Conservation (phyloP, 192 early-diverging fungal species). For the Lunasporangiospora selenospora region DNA sequence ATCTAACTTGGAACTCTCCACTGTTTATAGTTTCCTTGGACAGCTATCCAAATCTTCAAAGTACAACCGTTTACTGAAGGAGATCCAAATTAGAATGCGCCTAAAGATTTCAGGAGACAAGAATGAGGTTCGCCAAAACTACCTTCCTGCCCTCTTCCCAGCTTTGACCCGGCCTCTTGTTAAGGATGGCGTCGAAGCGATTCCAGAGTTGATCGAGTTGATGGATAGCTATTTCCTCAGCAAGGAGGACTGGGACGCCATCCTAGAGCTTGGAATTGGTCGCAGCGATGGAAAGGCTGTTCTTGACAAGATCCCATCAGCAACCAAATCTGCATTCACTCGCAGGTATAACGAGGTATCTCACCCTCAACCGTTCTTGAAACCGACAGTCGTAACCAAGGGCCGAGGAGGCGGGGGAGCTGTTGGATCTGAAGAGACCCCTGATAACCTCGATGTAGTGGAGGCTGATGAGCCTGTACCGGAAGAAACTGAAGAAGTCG, state of each 20-base stretch:
- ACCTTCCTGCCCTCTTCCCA: constrained; percentile 77
- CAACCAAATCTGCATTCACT: constrained; percentile 83
- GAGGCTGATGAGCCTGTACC: constrained; percentile 47
- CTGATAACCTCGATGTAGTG: constrained; percentile 67
- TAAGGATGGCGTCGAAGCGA: constrained; percentile 57
- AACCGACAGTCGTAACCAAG: constrained; percentile 27
- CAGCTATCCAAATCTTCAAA: constrained; percentile 86
- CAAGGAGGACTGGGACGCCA: constrained; percentile 86
- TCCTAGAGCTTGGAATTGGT: constrained; percentile 81
- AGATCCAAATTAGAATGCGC: constrained; percentile 90
- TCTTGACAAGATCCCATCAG: constrained; percentile 60
- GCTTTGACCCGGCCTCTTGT: constrained; percentile 62
- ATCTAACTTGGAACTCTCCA: constrained; percentile 18
- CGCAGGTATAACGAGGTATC: constrained; percentile 60
- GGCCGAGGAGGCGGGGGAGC: constrained; percentile 17
- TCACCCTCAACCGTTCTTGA: constrained; percentile 70
- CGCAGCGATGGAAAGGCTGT: constrained; percentile 53
- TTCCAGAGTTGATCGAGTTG: constrained; percentile 73
- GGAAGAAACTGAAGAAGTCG: constrained; percentile 60
- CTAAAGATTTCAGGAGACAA: constrained; percentile 83
- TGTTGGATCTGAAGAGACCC: constrained; percentile 37
- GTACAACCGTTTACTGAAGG: constrained; percentile 70
- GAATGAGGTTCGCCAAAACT: constrained; percentile 84
- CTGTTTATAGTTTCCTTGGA: constrained; percentile 81
- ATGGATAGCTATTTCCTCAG: constrained; percentile 96